Conservation (phyloP, 495 filamentous ascomycete genomes). For the Hypomontagnella monticulosa region DNA sequence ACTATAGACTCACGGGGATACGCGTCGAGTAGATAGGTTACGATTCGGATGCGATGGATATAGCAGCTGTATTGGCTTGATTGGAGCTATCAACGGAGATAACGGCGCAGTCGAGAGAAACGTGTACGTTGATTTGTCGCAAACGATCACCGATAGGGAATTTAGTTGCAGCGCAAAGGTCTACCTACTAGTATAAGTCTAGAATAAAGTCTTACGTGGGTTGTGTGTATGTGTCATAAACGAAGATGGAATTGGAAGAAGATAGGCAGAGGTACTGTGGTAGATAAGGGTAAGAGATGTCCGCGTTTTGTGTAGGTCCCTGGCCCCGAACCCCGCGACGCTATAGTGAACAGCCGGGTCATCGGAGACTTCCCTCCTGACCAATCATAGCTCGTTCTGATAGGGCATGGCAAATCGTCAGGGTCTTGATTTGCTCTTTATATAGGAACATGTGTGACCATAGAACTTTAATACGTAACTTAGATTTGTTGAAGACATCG, state of each 20-base stretch:
- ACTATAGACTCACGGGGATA: neutral
- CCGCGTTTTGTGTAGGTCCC: conserved; percentile 19
- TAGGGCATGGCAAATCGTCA: conserved; percentile 30
- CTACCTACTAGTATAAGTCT: neutral
- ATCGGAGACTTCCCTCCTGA: conserved; percentile 4
- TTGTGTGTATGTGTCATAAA: conserved; percentile 12
- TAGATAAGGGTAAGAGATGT: conserved; percentile 11
- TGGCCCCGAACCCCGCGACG: conserved; percentile 33
- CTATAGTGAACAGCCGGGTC: conserved; percentile 21
- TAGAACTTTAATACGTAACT: neutral
- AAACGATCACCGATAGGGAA: neutral
- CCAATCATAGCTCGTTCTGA: conserved; percentile 30
- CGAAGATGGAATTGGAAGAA: conserved; percentile 2
- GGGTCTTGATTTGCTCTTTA: neutral
- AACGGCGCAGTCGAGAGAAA: too few species aligned
- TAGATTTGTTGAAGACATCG: neutral
- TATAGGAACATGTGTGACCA: neutral
- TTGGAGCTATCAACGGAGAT: conserved; percentile 7
- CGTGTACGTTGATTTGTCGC: neutral
- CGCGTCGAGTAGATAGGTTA: neutral
- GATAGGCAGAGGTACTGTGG: conserved; percentile 8
- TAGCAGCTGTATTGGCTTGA: conserved; percentile 9
- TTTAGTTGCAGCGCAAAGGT: neutral
- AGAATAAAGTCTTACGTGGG: neutral
- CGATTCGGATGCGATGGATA: conserved; percentile 2